Base-by-base conservation (phyloP, 1,284 basidiomycete species). In the Apiotrichum laibachii region DNA sequence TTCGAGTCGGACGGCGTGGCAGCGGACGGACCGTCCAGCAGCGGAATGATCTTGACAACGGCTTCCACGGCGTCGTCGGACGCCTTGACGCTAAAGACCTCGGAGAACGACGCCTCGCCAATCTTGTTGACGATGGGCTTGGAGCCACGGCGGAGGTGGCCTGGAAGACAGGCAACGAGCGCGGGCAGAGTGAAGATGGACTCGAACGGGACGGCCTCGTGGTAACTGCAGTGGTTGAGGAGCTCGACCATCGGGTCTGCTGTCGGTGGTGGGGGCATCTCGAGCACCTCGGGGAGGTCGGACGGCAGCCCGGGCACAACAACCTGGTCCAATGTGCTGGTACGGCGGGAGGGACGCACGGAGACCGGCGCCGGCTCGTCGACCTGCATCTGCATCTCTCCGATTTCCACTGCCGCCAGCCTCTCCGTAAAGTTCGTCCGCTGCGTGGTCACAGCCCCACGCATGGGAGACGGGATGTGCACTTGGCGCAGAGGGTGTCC, bases 41-140 rank as follows among this genome's bases (percentile, higher is more conserved):
- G 61, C 1, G 71, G 72, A 11, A 67, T 63, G 39, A 72, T 62
- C 50, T 71, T 73, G 42, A 71, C 58, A 5, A 75, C 69, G 2
- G 67, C 57, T 26, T 59, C 63, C 7, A 57, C 50, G 35, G 51
- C 69, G 50, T 67, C 67, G 56, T 83, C 81, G 39, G 83, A 80
- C 1, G 52, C 86, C 2, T 39, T 49, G 51, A 93, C 86, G 5
- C 87, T 87, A 78, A 92, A 99, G n/a, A 99, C 96, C 72, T 99
- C 95, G 0, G 92, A 96, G 76, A 90, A 99, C 50, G 90, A 92
- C 13, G 95, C 95, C 79, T 99, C 95, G 48, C 94, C 95, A 55
- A 97, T 87, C 79, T 99, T 99, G 63, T 80, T 81, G 75, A 90
- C 54, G 6, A 42, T 31, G 1, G 45, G 35, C 11, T 31, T 31